phyloP scores from a whole-genome alignment of 768 basidiomycete species.

The Gloeophyllum trabeum region DNA sequence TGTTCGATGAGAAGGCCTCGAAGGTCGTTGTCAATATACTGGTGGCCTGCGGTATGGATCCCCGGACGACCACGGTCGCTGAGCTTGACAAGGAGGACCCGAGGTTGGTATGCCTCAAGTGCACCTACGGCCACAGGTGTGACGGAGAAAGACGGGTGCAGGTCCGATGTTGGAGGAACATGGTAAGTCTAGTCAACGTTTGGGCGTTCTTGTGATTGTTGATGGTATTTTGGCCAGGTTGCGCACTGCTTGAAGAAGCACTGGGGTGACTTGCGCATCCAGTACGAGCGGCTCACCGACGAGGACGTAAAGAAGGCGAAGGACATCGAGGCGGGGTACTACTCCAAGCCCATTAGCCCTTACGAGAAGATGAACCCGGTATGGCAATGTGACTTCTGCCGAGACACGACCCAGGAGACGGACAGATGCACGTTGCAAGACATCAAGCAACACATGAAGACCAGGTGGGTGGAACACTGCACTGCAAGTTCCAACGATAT shows the following conservation, averaged over 20 bases:
- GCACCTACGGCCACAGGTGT: not conserved
- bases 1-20: constrained; percentile 7
- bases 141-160: constrained; percentile 5
- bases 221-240: constrained; percentile 1
- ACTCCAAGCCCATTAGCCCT: not conserved
- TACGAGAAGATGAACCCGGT: not conserved
- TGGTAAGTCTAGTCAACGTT: constrained; percentile 1
- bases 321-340: not conserved
- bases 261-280: constrained; percentile 1
- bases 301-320: not conserved
- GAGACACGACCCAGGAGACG: not conserved
- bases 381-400: not conserved
- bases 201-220: not conserved
- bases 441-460: not conserved
- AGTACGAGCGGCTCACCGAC: constrained; percentile 1
- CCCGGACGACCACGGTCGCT: not conserved
- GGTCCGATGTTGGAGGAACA: constrained; percentile 4
- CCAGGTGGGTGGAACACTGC: not conserved
- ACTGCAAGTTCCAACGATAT: not conserved
- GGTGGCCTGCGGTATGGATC: constrained; percentile 4
- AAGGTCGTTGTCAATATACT: constrained; percentile 3
- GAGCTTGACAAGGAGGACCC: constrained; percentile 5
- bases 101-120: constrained; percentile 5
- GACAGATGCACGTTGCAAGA: not conserved
- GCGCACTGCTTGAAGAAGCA: constrained; percentile 1